Conservation (phyloP, 1,284 basidiomycete species). For the Gastroboletus turbinatus region DNA sequence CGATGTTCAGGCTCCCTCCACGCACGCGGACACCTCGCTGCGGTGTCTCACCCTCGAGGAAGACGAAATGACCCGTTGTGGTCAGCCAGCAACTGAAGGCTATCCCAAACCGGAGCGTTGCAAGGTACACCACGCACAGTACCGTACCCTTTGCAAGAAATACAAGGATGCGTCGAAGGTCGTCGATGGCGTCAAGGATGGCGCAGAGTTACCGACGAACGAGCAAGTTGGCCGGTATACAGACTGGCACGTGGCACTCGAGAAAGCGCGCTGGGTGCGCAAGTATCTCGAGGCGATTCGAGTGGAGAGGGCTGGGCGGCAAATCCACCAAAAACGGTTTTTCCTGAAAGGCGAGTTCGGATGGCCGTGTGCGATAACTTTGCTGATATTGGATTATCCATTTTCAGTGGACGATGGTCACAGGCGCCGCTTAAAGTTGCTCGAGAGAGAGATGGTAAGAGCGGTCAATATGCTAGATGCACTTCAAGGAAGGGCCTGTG, state of each 20-base stretch:
- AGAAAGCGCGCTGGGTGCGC: constrained; percentile 26
- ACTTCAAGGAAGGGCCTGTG: constrained; percentile 22
- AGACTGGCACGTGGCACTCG: constrained; percentile 15
- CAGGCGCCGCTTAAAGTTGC: constrained; percentile 30
- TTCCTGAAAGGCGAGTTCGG: constrained; percentile 28
- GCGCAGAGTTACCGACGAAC: constrained; percentile 18
- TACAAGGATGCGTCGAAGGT: constrained; percentile 34
- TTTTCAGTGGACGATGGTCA: constrained; percentile 31
- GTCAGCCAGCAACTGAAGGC: constrained; percentile 22
- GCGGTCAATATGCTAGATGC: constrained; percentile 24
- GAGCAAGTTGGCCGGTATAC: constrained; percentile 19
- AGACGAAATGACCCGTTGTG: constrained; percentile 31
- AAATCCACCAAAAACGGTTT: constrained; percentile 29
- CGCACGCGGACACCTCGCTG: too few relatives aligned
- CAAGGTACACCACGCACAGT: constrained; percentile 30
- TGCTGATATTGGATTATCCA: neutral
- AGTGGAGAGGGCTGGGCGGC: constrained; percentile 29
- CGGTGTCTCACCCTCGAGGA: constrained; percentile 29
- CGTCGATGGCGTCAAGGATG: constrained; percentile 26
- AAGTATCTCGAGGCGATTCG: constrained; percentile 35
- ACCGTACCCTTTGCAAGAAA: constrained; percentile 23
- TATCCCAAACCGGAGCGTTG: constrained; percentile 23
- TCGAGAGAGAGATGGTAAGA: constrained; percentile 29
- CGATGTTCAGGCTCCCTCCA: neutral
- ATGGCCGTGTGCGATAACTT: too few relatives aligned